Conservation (phyloP, 1,139 yeast species). For the Zygoascus meyerae region DNA sequence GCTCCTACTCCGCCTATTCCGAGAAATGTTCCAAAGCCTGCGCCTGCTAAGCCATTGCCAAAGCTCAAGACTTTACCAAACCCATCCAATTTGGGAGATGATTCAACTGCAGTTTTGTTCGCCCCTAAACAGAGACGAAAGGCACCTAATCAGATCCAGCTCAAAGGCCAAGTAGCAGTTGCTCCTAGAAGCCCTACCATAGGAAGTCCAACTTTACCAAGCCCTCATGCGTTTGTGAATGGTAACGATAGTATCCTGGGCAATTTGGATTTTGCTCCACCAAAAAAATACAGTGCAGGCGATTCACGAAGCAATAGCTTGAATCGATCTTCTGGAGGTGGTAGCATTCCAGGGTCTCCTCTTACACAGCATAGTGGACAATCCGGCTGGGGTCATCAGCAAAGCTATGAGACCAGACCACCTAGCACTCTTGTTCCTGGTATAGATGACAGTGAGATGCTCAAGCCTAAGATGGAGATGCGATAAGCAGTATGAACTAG, state of each 20-base stretch:
- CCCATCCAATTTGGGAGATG: slow-evolving; percentile 32
- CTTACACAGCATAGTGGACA: background rate
- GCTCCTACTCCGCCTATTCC: slow-evolving; percentile 1
- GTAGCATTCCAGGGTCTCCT: background rate
- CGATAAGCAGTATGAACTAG: slow-evolving; percentile 12
- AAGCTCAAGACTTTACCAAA: slow-evolving; percentile 28
- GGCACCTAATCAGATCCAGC: slow-evolving; percentile 11
- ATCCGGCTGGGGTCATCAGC: slow-evolving; percentile 4
- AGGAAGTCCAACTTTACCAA: slow-evolving; percentile 21
- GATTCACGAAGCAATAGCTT: slow-evolving; percentile 18
- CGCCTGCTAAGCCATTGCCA: slow-evolving; percentile 18
- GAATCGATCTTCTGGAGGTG: background rate
- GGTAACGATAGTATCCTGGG: slow-evolving; percentile 28
- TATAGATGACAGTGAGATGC: slow-evolving; percentile 22
- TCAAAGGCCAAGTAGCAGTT: slow-evolving; percentile 13
- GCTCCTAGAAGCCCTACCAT: slow-evolving; percentile 16
- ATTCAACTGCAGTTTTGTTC: slow-evolving; percentile 26
- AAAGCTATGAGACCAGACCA: background rate
- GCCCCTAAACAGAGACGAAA: slow-evolving; percentile 28
- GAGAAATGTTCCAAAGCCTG: background rate
- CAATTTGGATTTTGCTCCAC: slow-evolving; percentile 31
- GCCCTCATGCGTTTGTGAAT: slow-evolving; percentile 26
- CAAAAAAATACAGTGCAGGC: slow-evolving; percentile 23
- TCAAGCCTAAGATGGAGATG: slow-evolving; percentile 30
- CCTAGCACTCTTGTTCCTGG: slow-evolving; percentile 25